Evolutionary conservation across 1,284 basidiomycete genomes (phyloP).

Genomic region (Rhodotorula sp.): DNA sequence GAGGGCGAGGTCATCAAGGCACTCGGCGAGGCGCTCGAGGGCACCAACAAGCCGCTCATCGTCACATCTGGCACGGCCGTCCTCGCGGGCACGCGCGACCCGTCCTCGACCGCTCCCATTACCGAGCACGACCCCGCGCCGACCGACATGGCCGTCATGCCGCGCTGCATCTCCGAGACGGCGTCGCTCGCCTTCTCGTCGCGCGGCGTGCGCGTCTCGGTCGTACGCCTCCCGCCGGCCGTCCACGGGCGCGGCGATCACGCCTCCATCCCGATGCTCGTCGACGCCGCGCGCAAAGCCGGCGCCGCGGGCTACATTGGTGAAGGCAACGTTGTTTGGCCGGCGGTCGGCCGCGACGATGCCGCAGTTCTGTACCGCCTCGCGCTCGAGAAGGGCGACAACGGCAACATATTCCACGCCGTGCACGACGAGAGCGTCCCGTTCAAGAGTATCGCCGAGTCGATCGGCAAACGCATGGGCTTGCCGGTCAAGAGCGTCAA

Average conservation of each 20-base stretch:
- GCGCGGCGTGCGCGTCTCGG: constrained; percentile 31
- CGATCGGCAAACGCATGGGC: constrained; percentile 36
- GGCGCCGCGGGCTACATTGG: constrained; percentile 40
- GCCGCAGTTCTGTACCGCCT: constrained; percentile 43
- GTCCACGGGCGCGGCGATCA: constrained; percentile 41
- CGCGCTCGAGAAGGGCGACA: constrained; percentile 37
- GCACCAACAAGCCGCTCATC: constrained; percentile 41
- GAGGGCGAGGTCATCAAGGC: constrained; percentile 40
- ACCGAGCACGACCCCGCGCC: neutral
- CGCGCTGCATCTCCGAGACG: constrained; percentile 15
- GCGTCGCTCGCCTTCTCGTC: neutral
- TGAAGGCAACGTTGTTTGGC: constrained; percentile 34
- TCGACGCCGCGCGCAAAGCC: constrained; percentile 24
- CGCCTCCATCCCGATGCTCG: constrained; percentile 35
- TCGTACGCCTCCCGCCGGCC: constrained; percentile 40
- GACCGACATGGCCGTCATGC: constrained; percentile 2
- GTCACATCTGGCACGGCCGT: constrained; percentile 27
- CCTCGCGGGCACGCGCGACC: neutral
- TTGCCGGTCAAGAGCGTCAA: constrained; percentile 22
- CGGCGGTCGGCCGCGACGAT: constrained; percentile 43
- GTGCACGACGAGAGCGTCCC: constrained; percentile 32
- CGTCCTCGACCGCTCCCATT: neutral
- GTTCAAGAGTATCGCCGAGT: constrained; percentile 36
- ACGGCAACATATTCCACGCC: constrained; percentile 39
- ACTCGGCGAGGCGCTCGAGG: constrained; percentile 35